Base-by-base conservation (phyloP, 2,329 filamentous ascomycete genomes). In the Dactylonectria macrodidyma region DNA sequence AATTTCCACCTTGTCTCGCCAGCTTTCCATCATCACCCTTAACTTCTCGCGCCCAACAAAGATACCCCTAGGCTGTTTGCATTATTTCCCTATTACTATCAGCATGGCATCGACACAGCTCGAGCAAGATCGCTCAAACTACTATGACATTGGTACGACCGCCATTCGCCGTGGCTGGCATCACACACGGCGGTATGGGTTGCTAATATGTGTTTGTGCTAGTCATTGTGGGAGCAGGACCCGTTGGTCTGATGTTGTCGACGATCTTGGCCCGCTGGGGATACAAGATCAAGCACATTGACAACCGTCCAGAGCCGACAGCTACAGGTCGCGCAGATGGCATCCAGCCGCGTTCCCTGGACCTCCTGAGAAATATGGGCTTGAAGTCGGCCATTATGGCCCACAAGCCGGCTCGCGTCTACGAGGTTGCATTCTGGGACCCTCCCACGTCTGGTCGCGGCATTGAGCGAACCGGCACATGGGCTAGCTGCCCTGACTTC, bases 271-370 rank as follows among this genome's bases (percentile, higher is more conserved):
- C 94, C 68, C 88, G 95, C 84, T 97, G 95, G 94, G 95, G 95
- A 22, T 98, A 97, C 86, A 94, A 90, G 80, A 94, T 98, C 81
- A 97, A 95, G 85, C 94, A 97, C 82, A 94, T 97, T 78, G 95
- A 97, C 83, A 97, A 97, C 82, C 89, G 95, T 66, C 86, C 94
- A 2, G 93, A 95, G 76, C 95, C 95, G 16, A 97, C 95, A 12
- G 78, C 90, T 2, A 97, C 94, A 22, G 95, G 95, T 60, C 93
- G 95, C 71, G 95, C 95, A 63, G 95, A 97, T 81, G 95, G 94
- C 69, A 97, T 98, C 65, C 95, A 97, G 83, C 95, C 95, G 44
- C 91, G 95, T 46, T 97, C 95, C 0, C 86, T 97, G 26, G 95
- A 97, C 75, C 88, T 97, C 16, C 86, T 97, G 55, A 90, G 93